phyloP scores from a whole-genome alignment of 1,139 yeast genomes.

The Kurtzmaniella quercitrusa region DNA sequence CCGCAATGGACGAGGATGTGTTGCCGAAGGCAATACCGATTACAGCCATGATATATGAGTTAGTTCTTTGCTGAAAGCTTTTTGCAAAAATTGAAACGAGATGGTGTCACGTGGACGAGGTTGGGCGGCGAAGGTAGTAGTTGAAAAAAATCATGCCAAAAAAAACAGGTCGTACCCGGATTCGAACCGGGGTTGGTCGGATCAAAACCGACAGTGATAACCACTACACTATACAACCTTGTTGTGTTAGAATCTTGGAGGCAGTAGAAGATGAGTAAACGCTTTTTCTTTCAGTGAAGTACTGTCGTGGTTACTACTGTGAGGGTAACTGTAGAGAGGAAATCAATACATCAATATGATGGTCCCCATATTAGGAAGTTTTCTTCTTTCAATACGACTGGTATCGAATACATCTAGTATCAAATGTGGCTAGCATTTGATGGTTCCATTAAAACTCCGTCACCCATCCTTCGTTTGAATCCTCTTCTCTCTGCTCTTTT shows the following conservation, averaged over 20 bases:
- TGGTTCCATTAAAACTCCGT: no score
- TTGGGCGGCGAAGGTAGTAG: neutral
- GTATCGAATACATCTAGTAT: no score
- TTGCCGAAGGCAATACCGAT: conserved; percentile 97
- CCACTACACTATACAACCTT: conserved; percentile 49
- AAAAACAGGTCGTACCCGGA: conserved; percentile 83
- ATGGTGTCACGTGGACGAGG: conserved; percentile 1
- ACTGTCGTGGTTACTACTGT: neutral
- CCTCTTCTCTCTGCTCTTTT: no score
- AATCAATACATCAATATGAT: neutral
- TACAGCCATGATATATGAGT: conserved; percentile 37
- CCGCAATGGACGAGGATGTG: conserved; percentile 92
- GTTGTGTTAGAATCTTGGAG: neutral
- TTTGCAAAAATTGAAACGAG: conserved; percentile 2
- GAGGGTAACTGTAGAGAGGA: neutral
- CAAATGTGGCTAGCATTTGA: no score
- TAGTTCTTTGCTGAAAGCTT: conserved; percentile 7
- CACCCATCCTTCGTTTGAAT: no score
- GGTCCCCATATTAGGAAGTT: no score
- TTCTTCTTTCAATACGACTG: no score
- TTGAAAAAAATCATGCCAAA: conserved; percentile 7
- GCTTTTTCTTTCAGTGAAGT: neutral
- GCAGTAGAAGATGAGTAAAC: neutral
- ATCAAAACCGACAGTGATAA: conserved; percentile 51
- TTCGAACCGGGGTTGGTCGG: conserved; percentile 94